These are phyloP conservation scores for Phallus indusiatus DNA, from an alignment of 768 basidiomycete species.

Conservation along the genomic window DNA sequence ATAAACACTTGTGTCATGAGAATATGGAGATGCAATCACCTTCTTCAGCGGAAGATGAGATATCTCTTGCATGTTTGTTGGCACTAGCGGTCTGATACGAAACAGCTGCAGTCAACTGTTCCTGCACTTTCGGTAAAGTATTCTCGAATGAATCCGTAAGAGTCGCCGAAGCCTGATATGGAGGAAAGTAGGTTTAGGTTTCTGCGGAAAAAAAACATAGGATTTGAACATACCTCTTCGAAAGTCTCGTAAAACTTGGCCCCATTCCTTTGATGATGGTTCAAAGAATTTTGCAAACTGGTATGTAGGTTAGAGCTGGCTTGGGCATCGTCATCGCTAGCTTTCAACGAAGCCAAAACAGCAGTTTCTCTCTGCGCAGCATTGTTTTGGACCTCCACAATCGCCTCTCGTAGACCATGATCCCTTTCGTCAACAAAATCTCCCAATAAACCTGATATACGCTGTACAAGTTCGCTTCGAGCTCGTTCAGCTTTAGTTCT, in stretches of 20 bases:
- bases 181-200: conserved; percentile 21
- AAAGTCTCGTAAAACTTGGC: conserved; percentile 49
- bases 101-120: neutral
- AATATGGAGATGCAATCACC: conserved; percentile 24
- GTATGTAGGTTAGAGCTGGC: conserved; percentile 31
- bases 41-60: conserved; percentile 34
- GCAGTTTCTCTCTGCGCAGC: conserved; percentile 48
- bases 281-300: conserved; percentile 31
- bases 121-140: conserved; percentile 2
- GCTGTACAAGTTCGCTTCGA: conserved; percentile 65
- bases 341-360: conserved; percentile 36
- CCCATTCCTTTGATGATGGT: conserved; percentile 38
- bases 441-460: conserved; percentile 60
- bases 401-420: conserved; percentile 47
- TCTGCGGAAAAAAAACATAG: neutral
- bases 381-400: conserved; percentile 41
- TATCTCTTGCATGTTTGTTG: conserved; percentile 28
- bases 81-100: neutral
- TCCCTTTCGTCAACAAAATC: conserved; percentile 66
- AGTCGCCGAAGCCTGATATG: conserved; percentile 32
- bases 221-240: conserved; percentile 37
- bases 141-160: conserved; percentile 28
- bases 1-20: neutral
- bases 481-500: conserved; percentile 55
- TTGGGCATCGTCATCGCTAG: conserved; percentile 39